Percentiles rank a stretch among this genome's conserved stretches.
Conservation (phyloP, 495 filamentous ascomycete species). For the Neurospora sp. region DNA sequence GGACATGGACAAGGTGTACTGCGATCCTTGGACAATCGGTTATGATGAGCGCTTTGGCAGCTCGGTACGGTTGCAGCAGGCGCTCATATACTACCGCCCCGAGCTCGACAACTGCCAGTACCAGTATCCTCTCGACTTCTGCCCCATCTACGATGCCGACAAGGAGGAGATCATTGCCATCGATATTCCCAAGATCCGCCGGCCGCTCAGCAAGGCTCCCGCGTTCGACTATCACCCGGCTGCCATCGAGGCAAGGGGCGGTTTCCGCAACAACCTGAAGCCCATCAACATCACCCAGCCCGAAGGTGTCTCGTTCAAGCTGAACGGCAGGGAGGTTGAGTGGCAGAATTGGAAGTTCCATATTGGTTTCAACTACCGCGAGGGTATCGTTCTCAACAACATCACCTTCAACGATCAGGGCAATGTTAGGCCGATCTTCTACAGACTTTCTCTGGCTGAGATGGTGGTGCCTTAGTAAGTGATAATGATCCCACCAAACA, state of each 20-base stretch:
- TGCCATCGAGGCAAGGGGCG: constrained; percentile 62
- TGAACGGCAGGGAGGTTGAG: constrained; percentile 65
- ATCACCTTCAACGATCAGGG: constrained; percentile 88
- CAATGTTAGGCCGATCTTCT: constrained; percentile 70
- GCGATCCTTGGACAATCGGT: constrained; percentile 87
- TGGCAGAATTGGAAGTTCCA: constrained; percentile 98
- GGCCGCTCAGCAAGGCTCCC: constrained; percentile 63
- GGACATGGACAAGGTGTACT: constrained; percentile 90
- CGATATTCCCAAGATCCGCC: constrained; percentile 71
- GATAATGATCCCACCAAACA: not conserved
- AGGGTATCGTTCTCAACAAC: constrained; percentile 85
- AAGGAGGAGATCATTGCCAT: constrained; percentile 79
- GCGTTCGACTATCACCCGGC: constrained; percentile 75
- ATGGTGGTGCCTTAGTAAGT: constrained; percentile 81
- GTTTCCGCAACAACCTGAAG: constrained; percentile 72
- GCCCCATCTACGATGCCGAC: constrained; percentile 81
- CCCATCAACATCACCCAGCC: constrained; percentile 95
- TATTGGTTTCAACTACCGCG: constrained; percentile 92
- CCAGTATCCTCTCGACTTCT: constrained; percentile 87
- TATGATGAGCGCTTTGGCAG: constrained; percentile 87
- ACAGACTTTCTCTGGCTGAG: constrained; percentile 84
- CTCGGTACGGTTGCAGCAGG: constrained; percentile 75
- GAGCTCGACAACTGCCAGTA: constrained; percentile 83
- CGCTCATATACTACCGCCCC: constrained; percentile 91
- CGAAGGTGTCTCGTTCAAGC: constrained; percentile 83